A percentile compares a stretch with the other conserved stretches of the same genome.
These are phyloP conservation scores for Tricholoma hemisulphureum DNA, from an alignment of 768 basidiomycete species.

Conservation along the genomic window DNA sequence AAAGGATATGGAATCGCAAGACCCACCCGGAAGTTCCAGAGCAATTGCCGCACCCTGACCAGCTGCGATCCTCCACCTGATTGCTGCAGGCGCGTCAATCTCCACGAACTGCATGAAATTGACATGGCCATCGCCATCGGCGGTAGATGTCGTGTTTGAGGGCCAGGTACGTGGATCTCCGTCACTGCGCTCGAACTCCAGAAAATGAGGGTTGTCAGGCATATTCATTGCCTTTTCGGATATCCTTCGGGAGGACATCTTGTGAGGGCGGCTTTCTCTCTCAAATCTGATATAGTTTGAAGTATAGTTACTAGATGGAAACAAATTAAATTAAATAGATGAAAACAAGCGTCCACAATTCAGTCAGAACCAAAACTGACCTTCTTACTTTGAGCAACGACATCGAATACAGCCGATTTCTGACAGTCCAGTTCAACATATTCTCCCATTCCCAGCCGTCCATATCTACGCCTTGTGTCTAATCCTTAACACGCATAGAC, in stretches of 20 bases:
- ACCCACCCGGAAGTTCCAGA: slow-evolving; percentile 51
- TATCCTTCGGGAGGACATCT: slow-evolving; percentile 29
- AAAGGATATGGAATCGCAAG: not conserved
- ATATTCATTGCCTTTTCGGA: slow-evolving; percentile 30
- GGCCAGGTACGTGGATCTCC: slow-evolving; percentile 58
- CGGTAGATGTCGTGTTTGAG: slow-evolving; percentile 46
- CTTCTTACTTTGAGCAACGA: not conserved
- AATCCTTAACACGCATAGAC: slow-evolving; percentile 45
- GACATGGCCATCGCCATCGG: slow-evolving; percentile 62
- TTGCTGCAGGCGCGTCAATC: slow-evolving; percentile 46
- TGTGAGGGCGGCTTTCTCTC: not conserved
- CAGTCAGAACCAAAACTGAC: not conserved
- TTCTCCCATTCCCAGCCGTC: slow-evolving; percentile 35
- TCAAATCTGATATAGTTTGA: slow-evolving; percentile 4
- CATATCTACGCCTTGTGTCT: slow-evolving; percentile 62
- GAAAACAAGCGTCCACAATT: not conserved
- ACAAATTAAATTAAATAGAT: slow-evolving; percentile 4
- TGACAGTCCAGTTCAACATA: not conserved
- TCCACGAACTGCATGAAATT: slow-evolving; percentile 65
- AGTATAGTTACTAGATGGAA: not conserved
- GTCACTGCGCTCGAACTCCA: slow-evolving; percentile 64
- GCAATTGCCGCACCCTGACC: slow-evolving; percentile 42
- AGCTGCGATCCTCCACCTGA: slow-evolving; percentile 57
- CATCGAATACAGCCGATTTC: not conserved
- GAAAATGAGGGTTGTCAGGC: slow-evolving; percentile 51